Percentiles rank a stretch among this genome's conserved stretches.
phyloP scores from a whole-genome alignment of 257 asterid species.

The Solanum paucissectum region DNA sequence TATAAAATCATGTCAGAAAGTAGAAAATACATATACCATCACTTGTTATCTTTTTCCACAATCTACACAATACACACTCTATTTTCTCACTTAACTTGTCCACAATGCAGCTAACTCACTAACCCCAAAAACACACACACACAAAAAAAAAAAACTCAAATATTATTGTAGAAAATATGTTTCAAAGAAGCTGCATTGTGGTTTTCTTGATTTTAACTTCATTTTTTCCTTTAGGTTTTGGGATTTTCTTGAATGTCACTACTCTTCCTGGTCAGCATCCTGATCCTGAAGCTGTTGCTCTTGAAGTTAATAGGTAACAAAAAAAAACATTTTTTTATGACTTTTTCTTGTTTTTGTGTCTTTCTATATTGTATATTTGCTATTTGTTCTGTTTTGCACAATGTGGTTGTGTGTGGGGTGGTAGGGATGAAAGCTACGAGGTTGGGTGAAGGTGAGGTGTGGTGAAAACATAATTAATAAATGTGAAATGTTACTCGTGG shows the following conservation, averaged over 20 bases:
- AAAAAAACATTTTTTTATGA: not conserved
- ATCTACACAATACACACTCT: not conserved
- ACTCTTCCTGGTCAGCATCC: conserved; percentile 47
- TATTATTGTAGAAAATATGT: conserved; percentile 1
- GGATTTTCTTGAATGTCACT: conserved; percentile 13
- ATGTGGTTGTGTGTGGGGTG: not conserved
- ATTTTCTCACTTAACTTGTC: not conserved
- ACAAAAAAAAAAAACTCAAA: not conserved
- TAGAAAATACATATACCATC: not conserved
- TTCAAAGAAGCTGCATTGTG: conserved; percentile 20
- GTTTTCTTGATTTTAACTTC: not conserved
- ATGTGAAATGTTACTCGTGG: fast-evolving
- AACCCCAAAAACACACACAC: not conserved
- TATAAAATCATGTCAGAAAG: conserved; percentile 11
- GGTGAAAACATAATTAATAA: not conserved
- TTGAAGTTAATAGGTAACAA: conserved; percentile 22
- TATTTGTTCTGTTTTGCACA: not conserved
- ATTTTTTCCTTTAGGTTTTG: not conserved
- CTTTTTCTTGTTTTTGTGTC: not conserved
- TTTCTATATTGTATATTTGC: not conserved
- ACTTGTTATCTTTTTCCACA: not conserved
- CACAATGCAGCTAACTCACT: not conserved
- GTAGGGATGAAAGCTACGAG: not conserved
- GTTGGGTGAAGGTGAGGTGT: not conserved
- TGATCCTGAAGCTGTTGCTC: conserved; percentile 31